Base-by-base conservation (phyloP, 768 basidiomycete species). In the Lepiota venenata region DNA sequence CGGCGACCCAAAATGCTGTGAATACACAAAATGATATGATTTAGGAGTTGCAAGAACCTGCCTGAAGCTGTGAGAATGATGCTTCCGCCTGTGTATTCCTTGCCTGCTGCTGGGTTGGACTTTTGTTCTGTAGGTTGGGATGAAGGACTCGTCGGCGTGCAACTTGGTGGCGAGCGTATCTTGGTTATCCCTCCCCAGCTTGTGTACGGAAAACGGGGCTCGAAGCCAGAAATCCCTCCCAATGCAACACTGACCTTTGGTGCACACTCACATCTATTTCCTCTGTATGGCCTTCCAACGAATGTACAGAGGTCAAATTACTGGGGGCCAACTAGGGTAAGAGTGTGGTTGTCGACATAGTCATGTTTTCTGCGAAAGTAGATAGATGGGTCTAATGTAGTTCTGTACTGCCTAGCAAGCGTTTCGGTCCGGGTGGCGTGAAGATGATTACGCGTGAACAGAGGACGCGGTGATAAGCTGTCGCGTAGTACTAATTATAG, bases 111-210 rank as follows among this genome's bases (percentile, higher is more conserved):
- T 12, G 81, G 64, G 61, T 89, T 85, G 5, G 80, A 68, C 63
- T 81, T 76, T 14, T 52, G n/a, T 56, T 43, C 49, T n/a, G 35
- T 54, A 88, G 85, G 89, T 43, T 97, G 95, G 94, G 96, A 98
- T 62, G 75, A 91, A 63, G 96, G 95, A 37, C 77, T 98, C 52
- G 84, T 76, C 27, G 96, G 96, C 32, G 97, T 98, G 94, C 86
- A 91, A 62, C 83, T 87, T 38, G 88, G 85, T 38, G 94, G 95
- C 22, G 94, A 98, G 71, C 83, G 96, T 47, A 72, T 84, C 54
- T 74, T 98, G 60, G 84, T 78, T 40, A 78, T 94, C 46, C 92
- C 91, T 42, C 73, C 88, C 12, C 63, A 74, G 25, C 77, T 91
- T 74, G 88, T 67, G 16, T 91, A 89, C 58, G 96, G 95, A 41